Conservation (phyloP, 768 basidiomycete genomes). For the Termitomyces sp. region DNA sequence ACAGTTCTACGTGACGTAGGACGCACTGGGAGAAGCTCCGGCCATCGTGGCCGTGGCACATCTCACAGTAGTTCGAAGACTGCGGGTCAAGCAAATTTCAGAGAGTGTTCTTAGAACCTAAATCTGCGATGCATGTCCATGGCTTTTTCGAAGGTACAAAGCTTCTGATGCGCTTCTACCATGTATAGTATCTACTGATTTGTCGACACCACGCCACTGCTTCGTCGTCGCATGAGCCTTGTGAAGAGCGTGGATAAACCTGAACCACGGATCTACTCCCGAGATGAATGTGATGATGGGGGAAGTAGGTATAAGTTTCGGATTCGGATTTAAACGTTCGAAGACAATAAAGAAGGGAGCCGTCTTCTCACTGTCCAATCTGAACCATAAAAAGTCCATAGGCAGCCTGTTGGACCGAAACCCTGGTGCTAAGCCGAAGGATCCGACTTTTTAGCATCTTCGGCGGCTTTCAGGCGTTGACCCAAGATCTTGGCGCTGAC, state of each 20-base stretch:
- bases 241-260: not conserved
- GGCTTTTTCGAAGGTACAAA: not conserved
- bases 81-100: not conserved
- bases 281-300: not conserved
- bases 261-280: not conserved
- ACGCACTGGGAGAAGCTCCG: not conserved
- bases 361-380: conserved; percentile 15
- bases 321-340: not conserved
- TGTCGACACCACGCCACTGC: not conserved
- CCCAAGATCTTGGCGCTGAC: conserved; percentile 79
- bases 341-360: conserved; percentile 21
- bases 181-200: conserved; percentile 4
- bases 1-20: conserved; percentile 7
- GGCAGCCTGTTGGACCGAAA: conserved; percentile 2
- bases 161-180: not conserved
- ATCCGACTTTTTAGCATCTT: conserved; percentile 32
- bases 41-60: conserved; percentile 1
- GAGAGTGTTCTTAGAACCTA: not conserved
- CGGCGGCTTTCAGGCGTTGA: conserved; percentile 46
- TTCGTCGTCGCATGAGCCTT: not conserved
- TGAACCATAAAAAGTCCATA: not conserved
- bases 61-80: not conserved
- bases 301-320: not conserved
- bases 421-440: conserved; percentile 19
- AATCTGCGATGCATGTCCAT: not conserved